Evolutionary conservation across 1,139 yeast genomes (phyloP).

Genomic region (Arxiozyma heterogenica): DNA sequence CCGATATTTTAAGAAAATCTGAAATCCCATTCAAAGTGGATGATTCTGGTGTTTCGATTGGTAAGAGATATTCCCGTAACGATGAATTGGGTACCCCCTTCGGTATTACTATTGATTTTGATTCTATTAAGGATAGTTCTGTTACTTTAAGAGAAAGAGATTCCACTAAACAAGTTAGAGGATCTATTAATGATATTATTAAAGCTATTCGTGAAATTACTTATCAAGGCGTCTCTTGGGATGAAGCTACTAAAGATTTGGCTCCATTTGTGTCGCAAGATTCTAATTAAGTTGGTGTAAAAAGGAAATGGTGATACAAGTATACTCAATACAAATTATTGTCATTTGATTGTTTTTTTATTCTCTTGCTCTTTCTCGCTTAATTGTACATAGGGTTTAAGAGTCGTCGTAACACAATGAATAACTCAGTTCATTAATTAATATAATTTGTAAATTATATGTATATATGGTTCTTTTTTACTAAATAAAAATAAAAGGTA

Average conservation of each 20-base stretch:
- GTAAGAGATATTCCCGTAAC: slow-evolving; percentile 97
- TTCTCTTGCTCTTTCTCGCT: neutral
- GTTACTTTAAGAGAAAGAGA: slow-evolving; percentile 98
- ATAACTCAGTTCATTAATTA: too few species aligned
- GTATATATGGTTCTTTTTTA: neutral
- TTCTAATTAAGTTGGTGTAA: neutral
- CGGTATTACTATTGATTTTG: slow-evolving; percentile 97
- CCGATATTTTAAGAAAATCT: slow-evolving; percentile 60
- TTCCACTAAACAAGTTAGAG: slow-evolving; percentile 94
- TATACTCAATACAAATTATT: neutral
- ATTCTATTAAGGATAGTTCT: slow-evolving; percentile 78
- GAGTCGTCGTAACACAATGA: neutral
- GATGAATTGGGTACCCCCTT: slow-evolving; percentile 99
- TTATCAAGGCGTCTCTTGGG: slow-evolving; percentile 70
- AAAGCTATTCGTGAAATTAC: slow-evolving; percentile 72
- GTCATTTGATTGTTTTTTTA: neutral
- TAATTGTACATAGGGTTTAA: neutral
- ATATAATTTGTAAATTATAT: neutral
- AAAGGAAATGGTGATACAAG: too few species aligned
- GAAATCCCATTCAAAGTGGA: slow-evolving; percentile 94
- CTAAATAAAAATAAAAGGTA: neutral
- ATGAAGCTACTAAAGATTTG: slow-evolving; percentile 66
- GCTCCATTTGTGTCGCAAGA: slow-evolving; percentile 51
- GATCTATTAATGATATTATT: slow-evolving; percentile 67
- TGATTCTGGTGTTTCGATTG: slow-evolving; percentile 95